Base-by-base conservation (phyloP, 352 stramenopile species). In the Pythium biforme region DNA sequence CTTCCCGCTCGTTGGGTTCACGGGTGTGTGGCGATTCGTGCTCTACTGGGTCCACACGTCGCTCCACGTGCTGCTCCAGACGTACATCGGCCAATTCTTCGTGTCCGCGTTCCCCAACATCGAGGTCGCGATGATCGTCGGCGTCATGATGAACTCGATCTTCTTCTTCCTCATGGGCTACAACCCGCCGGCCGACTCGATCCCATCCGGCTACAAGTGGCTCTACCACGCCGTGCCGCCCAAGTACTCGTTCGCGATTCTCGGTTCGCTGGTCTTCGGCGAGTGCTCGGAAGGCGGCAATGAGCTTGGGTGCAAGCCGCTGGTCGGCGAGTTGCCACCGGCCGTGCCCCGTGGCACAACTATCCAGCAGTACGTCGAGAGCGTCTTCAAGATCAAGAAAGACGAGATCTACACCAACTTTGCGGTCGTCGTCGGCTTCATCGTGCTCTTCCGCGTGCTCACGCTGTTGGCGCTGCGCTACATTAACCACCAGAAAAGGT, bases 41-140 rank as follows among this genome's bases (percentile, higher is more conserved):
- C 89, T 88, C 51, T 91, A 82, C 53, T 74, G 76, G 25, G 66
- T 87, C 43, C 74, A 77, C 19, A 79, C 89, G 46, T 70, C 64
- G 20, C 25, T 94, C 47, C 87, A 68, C 48, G 45, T 89, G 31
- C 70, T 74, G 26, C 49, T 76, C 22, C 74, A 75, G 20, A 84
- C 72, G 22, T 90, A 81, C 69, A 68, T 88, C 12, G 78, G 75
- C 14, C 80, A 96, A 62, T 86, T 86, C 52, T 73, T 94, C 25
- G 75, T 81, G 59, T 69, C 65, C 19, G 51, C 58, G 4, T 26
- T 84, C 29, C 74, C 77, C 5, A 66, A 55, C 37, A 39, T 76
- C 17, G 52, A 74, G n/a, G 52, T 70, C 22, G 77, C 77, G 17
- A 59, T 59, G 19, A 50, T 75, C 29, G 49, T 53, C 14, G 65